A percentile compares a stretch with the other conserved stretches of the same genome.
phyloP scores from a whole-genome alignment of 352 stramenopile genomes.

The Plasmopara muralis region DNA sequence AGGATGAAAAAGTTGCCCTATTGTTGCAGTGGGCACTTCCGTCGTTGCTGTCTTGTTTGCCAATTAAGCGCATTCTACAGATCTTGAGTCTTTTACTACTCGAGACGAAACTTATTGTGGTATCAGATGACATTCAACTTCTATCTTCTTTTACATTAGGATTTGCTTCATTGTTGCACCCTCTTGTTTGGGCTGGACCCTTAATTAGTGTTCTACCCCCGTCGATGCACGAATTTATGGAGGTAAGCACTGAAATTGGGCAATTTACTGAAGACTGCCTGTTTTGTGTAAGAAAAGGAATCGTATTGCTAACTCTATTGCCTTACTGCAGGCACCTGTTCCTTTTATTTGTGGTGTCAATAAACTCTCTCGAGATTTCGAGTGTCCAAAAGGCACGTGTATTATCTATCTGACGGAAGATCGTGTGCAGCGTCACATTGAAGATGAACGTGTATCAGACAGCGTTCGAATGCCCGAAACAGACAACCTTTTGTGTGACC shows the following conservation, averaged over 20 bases:
- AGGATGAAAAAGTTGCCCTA: slow-evolving; percentile 32
- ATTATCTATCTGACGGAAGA: slow-evolving; percentile 29
- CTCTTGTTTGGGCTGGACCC: slow-evolving; percentile 42
- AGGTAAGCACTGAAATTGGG: slow-evolving; percentile 20
- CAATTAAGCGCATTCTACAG: slow-evolving; percentile 37
- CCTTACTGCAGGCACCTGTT: slow-evolving; percentile 31
- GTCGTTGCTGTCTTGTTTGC: slow-evolving; percentile 25
- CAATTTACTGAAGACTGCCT: not conserved
- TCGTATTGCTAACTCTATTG: not conserved
- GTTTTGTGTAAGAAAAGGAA: not conserved
- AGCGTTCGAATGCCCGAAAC: slow-evolving; percentile 25
- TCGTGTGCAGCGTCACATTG: slow-evolving; percentile 26
- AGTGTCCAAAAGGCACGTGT: slow-evolving; percentile 31
- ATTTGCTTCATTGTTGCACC: slow-evolving; percentile 36
- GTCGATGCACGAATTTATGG: slow-evolving; percentile 49
- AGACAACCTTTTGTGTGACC: slow-evolving; percentile 26
- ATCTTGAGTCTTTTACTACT: slow-evolving; percentile 36
- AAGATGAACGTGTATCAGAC: slow-evolving; percentile 21
- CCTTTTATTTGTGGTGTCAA: slow-evolving; percentile 48
- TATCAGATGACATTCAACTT: slow-evolving; percentile 37
- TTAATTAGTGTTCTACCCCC: slow-evolving; percentile 43
- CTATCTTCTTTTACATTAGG: slow-evolving; percentile 38
- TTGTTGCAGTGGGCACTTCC: slow-evolving; percentile 46
- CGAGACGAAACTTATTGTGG: slow-evolving; percentile 50
- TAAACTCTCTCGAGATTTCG: slow-evolving; percentile 29